Base-by-base conservation (phyloP, 1,139 yeast species). In the Wickerhamomyces sp. region DNA sequence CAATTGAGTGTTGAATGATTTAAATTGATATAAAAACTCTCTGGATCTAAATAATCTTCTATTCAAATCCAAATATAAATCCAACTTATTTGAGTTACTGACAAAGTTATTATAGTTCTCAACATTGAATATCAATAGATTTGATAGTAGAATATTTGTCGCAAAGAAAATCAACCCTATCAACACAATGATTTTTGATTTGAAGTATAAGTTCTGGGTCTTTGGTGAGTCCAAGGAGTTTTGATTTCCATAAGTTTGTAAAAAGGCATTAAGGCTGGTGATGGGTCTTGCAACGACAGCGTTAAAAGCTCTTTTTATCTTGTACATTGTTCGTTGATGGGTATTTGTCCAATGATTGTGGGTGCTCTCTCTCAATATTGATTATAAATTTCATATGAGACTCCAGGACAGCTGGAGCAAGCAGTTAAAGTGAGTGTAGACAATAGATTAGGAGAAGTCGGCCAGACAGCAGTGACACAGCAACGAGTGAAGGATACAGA, bases 181-280 rank as follows among this genome's bases (percentile, higher is more conserved):
- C 11, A 55, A 37, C 2, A 56, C 43, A 38, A 57, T 15, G 9
- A 57, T 43, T 43, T 56, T 57, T 32, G 55, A 53, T 46, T 53
- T 57, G 42, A 57, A 48, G 35, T 51, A 50, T 10, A 46, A 31
- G 41, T 55, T 54, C 42, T 51, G 50, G 2, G 41, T 30, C 14
- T 36, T 42, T 26, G 42, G 38, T 15, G 31, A 33, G 8, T 29
- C 31, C 10, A 29, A 6, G 13, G 31, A 9, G 13, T 29, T 29
- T 9, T 29, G 10, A 6, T 29, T 29, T 11, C 31, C 31, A 29
- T 23, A 23, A 1, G 33, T 29, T 18, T 27, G 26, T n/a, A 27
- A 27, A 10, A 18, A 29, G 13, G 14, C 33, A n/a, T 27, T 37
- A 13, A 37, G 4, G 23, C 26, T 10, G 4, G 18, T 14, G 7